Evolutionary conservation across 176 grass and related monocot species (phyloP).

Genomic region (Triticum urartu): DNA sequence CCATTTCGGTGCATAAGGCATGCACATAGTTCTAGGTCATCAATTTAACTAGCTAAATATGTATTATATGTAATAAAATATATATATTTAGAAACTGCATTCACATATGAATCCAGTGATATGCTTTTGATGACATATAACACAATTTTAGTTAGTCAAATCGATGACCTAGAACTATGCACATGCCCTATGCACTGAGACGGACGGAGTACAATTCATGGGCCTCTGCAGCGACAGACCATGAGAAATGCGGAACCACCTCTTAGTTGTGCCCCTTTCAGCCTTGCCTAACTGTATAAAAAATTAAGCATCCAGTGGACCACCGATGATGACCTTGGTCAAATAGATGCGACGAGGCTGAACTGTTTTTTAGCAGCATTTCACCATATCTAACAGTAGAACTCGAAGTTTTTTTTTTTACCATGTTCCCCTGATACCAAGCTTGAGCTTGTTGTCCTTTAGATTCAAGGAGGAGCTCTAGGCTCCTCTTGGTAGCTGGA

Average conservation of each 20-base stretch:
- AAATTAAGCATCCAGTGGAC: not conserved
- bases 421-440: not conserved
- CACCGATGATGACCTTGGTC: not conserved
- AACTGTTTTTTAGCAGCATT: not conserved
- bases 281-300: not conserved
- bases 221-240: not conserved
- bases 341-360: not conserved
- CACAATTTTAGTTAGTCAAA: too few relatives aligned
- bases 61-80: too few relatives aligned
- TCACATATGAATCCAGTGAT: too few relatives aligned
- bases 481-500: not conserved
- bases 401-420: not conserved
- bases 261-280: not conserved
- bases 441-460: not conserved
- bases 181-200: too few relatives aligned
- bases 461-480: not conserved
- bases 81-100: too few relatives aligned
- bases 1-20: too few relatives aligned
- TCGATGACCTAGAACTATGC: too few relatives aligned
- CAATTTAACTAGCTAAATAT: too few relatives aligned
- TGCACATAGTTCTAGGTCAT: too few relatives aligned
- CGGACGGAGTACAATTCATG: not conserved
- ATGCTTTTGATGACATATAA: too few relatives aligned
- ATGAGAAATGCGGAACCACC: not conserved
- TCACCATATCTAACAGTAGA: not conserved